phyloP scores from a whole-genome alignment of 2,329 filamentous ascomycete species.

The Arthrobotrys entomopaga region DNA sequence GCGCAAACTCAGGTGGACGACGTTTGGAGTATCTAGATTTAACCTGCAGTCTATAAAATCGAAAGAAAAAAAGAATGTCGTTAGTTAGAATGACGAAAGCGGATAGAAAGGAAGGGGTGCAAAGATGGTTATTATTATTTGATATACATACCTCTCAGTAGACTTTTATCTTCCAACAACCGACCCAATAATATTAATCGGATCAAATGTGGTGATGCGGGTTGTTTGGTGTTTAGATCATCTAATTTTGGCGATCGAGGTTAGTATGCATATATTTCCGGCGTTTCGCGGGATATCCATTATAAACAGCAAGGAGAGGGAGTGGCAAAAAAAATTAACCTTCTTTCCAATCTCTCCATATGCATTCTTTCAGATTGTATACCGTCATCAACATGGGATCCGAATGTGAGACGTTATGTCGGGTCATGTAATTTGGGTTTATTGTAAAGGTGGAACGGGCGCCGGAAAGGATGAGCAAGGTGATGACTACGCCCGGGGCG shows the following conservation, averaged over 20 bases:
- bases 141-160: conserved; percentile 44
- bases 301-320: no score
- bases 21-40: conserved; percentile 58
- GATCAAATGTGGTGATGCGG: conserved; percentile 44
- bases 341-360: conserved; percentile 60
- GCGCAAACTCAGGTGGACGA: conserved; percentile 59
- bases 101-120: no score
- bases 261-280: not conserved
- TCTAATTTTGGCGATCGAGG: conserved; percentile 1
- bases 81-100: not conserved
- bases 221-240: conserved; percentile 45
- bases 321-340: conserved; percentile 53
- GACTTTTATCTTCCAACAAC: conserved; percentile 45
- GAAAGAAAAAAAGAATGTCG: not conserved
- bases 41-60: conserved; percentile 57
- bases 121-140: not conserved
- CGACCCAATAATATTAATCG: conserved; percentile 44
- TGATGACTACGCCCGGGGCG: conserved; percentile 39
- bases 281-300: no score
- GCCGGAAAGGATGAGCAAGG: conserved; percentile 57
- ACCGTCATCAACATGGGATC: conserved; percentile 59
- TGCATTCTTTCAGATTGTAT: conserved; percentile 59
- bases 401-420: conserved; percentile 56
- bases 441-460: conserved; percentile 57
- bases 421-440: conserved; percentile 56